Evolutionary conservation across 2,329 filamentous ascomycete species (phyloP), one percentile per base, ranked within the genome.

Genomic region (Hymenoscyphus fraxineus): DNA sequence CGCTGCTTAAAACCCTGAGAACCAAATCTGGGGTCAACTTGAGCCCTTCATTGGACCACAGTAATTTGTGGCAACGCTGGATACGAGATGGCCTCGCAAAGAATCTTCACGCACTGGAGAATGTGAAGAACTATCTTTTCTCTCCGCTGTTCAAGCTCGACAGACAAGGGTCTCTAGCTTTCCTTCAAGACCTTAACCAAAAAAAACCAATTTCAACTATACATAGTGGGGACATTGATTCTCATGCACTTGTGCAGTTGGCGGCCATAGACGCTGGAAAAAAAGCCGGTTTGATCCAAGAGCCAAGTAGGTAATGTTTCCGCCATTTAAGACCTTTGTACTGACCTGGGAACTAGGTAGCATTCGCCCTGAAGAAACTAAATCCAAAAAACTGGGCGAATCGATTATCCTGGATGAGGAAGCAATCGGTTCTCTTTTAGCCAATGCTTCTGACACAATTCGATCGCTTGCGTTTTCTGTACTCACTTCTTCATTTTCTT

Each of bases 381-480:
- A 10, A 64, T 40, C 68, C 35, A 77, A 77, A 51, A 75, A 76
- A 35, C 59, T 71, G 4, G 67, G 73, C 4, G 66, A 73, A 6
- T 68, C 72, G 31, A 71, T 77, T 10, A 69, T 74, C 1, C 72
- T 84, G 40, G 76, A 79, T 62, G 77, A 78, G 63, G 67, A 75
- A 13, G 76, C 83, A 2, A 75, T 89, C 7, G 81, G 84, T 44
- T 77, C 73, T 40, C 80, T 88, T 2, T 75, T 89, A 38, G 78
- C 78, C 2, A 82, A 85, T 77, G 81, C 81, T 54, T 85, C 85
- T 71, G 79, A 86, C 70, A 81, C 86, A 67, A 88, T 94, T 61
- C 87, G 93, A 35, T 85, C 93, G 31, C 85, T 93, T n/a, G 91
- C 91, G 0, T 83, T 97, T 44, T 92, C 92, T 35, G 83, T 97